Percentiles rank a stretch among this genome's conserved stretches.
Conservation (phyloP, 306 rosid genomes). For the Nissolia schottii region DNA sequence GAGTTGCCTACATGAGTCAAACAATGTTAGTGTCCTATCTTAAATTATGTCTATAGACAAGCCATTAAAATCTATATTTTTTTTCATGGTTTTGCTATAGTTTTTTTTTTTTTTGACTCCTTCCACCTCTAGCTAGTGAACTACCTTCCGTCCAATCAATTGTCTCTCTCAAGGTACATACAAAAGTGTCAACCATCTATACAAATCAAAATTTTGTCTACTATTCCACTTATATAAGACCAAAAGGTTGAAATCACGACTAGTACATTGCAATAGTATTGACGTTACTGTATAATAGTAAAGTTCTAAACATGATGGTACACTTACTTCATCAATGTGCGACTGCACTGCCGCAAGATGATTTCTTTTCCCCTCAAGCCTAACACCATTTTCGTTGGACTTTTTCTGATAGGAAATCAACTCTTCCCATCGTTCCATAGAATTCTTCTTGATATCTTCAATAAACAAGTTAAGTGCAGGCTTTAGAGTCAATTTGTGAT, state of each 20-base stretch:
- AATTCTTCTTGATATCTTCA: slow-evolving; percentile 56
- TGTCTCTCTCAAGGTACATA: no score
- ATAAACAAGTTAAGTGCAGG: slow-evolving; percentile 55
- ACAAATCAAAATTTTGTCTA: not conserved
- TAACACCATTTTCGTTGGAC: slow-evolving; percentile 47
- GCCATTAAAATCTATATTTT: no score
- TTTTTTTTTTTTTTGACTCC: not conserved
- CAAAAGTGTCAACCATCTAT: no score
- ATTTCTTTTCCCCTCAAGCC: slow-evolving; percentile 60
- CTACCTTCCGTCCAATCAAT: no score
- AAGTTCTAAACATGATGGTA: not conserved
- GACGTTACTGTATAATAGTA: not conserved
- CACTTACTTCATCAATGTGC: slow-evolving; percentile 56
- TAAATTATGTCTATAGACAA: no score
- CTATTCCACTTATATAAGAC: not conserved
- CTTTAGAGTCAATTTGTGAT: slow-evolving; percentile 56
- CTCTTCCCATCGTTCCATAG: slow-evolving; percentile 65
- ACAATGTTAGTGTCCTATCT: no score
- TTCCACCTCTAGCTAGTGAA: no score
- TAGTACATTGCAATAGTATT: not conserved
- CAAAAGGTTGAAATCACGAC: not conserved
- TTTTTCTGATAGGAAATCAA: slow-evolving; percentile 53
- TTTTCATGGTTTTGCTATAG: no score
- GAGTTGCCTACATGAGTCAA: no score
- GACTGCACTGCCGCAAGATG: slow-evolving; percentile 44